Evolutionary conservation across 352 stramenopile species (phyloP), one percentile per base, ranked within the genome.

Genomic region (Hyaloperonospora brassicae): DNA sequence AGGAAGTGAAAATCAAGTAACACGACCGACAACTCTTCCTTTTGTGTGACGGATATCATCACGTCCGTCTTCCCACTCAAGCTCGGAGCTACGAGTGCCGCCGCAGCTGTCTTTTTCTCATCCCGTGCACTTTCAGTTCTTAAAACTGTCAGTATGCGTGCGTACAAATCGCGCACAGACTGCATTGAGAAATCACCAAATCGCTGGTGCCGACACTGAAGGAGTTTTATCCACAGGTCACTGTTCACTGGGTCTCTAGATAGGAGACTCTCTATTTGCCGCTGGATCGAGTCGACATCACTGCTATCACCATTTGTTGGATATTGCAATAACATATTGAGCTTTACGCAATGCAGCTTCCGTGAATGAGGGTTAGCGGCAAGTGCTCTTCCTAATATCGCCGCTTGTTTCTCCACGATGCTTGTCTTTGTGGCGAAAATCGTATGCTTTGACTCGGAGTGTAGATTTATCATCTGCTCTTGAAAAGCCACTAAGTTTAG

Each of bases 401-500:
- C 64, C 4, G 47, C 35, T 64, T 93, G 83, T 50, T 90, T 91
- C 17, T 89, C 77, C 8, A 70, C 6, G 1, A 89, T 57, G 52
- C 58, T 73, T 43, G 42, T 45, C 52, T 58, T 62, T 24, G 65
- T 64, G 9, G 41, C 59, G 27, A 9, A 7, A 49, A n/a, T n/a
- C n/a, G 59, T 47, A 25, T 59, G 61, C n/a, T 68, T 69, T 3
- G 31, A 62, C 35, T 63, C 72, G 9, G 34, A 48, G 4, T 69
- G 50, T 45, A 89, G 55, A 2, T 70, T 62, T 10, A 71, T 59
- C 23, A 67, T 73, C 22, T 89, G 54, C n/a, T 83, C 72, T 59
- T 93, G 83, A 40, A 90, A 88, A 1, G 64, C 73, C n/a, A 89
- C 73, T 25, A 88, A 71, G 44, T 89, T 68, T 1, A 93, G 64